A percentile compares a stretch with the other conserved stretches of the same genome.
Conservation (phyloP, 148 eudicot genomes). For the Rhododendron molle region DNA sequence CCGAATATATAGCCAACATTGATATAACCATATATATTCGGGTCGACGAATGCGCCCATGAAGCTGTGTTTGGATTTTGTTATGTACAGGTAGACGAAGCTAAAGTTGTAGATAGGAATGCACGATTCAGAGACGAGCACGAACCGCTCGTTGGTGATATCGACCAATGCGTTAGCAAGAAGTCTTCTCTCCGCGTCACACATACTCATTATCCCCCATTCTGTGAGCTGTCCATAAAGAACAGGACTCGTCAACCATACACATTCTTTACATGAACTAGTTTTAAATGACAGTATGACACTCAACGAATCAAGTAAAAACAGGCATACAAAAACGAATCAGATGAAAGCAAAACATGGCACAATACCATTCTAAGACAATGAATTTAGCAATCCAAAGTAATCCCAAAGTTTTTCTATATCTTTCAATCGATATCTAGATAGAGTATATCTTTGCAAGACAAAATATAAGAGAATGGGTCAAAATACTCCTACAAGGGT, state of each 20-base stretch:
- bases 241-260: not conserved
- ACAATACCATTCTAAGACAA: not conserved
- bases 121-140: not conserved
- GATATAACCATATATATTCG: too few relatives aligned
- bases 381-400: not conserved
- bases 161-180: not conserved
- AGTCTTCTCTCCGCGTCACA: not conserved
- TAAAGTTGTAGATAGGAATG: not conserved
- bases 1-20: too few relatives aligned
- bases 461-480: not conserved
- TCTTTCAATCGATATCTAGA: not conserved
- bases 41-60: not conserved
- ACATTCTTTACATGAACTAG: not conserved
- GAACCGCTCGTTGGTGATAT: not conserved
- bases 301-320: not conserved
- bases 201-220: conserved; percentile 2
- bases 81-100: not conserved
- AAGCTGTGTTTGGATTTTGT: not conserved
- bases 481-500: not conserved
- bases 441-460: not conserved
- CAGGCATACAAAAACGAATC: not conserved
- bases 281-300: not conserved
- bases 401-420: not conserved
- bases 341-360: not conserved
- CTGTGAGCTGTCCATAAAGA: conserved; percentile 9